A percentile compares a stretch with the other conserved stretches of the same genome.
These are phyloP conservation scores for Blastomyces emzantsi DNA, from an alignment of 2,329 filamentous ascomycete genomes.

Conservation along the genomic window DNA sequence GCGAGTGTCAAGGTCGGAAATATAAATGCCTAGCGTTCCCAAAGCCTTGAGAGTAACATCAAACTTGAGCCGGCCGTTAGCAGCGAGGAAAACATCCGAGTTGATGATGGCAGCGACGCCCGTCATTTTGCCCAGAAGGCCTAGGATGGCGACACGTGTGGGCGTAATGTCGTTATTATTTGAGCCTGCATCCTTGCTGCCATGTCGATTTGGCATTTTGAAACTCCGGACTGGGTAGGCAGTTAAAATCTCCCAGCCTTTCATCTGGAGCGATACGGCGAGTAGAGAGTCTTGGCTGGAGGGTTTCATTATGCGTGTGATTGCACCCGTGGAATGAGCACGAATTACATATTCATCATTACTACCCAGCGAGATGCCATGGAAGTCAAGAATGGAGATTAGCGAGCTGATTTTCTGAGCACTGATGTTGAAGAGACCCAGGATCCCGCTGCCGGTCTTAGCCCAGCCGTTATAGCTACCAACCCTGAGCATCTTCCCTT, in stretches of 20 bases:
- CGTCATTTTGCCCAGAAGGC: conserved; percentile 80
- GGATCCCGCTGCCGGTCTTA: conserved; percentile 61
- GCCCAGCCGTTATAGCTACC: conserved; percentile 64
- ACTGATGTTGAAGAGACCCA: conserved; percentile 79
- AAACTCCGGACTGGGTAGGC: conserved; percentile 60
- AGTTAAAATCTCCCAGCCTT: conserved; percentile 73
- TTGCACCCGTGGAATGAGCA: conserved; percentile 57
- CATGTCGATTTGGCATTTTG: conserved; percentile 25
- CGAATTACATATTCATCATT: conserved; percentile 59
- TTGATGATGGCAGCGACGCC: conserved; percentile 67
- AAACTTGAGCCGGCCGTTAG: conserved; percentile 54
- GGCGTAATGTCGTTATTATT: conserved; percentile 31
- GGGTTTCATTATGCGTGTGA: conserved; percentile 39
- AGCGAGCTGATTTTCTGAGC: conserved; percentile 56
- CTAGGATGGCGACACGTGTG: conserved; percentile 56
- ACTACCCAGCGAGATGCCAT: conserved; percentile 50
- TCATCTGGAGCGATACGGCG: conserved; percentile 51
- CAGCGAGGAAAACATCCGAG: conserved; percentile 49
- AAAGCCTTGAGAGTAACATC: conserved; percentile 69
- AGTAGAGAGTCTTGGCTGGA: conserved; percentile 42
- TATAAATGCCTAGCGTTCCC: conserved; percentile 62
- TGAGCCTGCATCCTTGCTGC: conserved; percentile 32
- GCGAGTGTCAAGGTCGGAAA: conserved; percentile 57
- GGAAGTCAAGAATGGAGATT: conserved; percentile 61
- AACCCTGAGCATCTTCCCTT: conserved; percentile 64